A percentile compares a stretch with the other conserved stretches of the same genome.
Evolutionary conservation across 1,284 basidiomycete species (phyloP).

Genomic region (Cryptococcus sp.): DNA sequence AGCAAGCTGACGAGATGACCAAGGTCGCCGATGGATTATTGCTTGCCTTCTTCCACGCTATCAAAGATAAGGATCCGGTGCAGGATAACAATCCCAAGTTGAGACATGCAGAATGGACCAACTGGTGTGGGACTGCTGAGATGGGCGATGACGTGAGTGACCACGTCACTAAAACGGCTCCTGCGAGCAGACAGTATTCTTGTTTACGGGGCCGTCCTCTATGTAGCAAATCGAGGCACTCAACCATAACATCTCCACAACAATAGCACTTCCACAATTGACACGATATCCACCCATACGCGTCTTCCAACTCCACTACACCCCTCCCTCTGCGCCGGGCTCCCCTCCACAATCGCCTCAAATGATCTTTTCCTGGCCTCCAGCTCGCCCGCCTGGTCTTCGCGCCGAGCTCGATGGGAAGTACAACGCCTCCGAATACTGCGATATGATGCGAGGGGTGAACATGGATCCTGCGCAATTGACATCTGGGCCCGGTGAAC

Average conservation of each 20-base stretch:
- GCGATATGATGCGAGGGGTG: conserved; percentile 75
- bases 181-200: not conserved
- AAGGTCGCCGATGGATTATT: conserved; percentile 78
- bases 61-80: conserved; percentile 60
- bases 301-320: conserved; percentile 52
- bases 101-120: conserved; percentile 80
- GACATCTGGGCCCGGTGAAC: conserved; percentile 58
- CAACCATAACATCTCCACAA: conserved; percentile 30
- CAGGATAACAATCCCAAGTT: conserved; percentile 74
- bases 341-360: conserved; percentile 36
- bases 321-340: conserved; percentile 19
- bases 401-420: conserved; percentile 56
- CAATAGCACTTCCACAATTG: conserved; percentile 26
- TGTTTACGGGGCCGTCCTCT: not conserved
- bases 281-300: conserved; percentile 43
- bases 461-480: conserved; percentile 62
- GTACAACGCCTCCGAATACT: conserved; percentile 78
- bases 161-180: not conserved
- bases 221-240: conserved; percentile 39
- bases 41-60: conserved; percentile 92
- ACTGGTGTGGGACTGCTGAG: conserved; percentile 82
- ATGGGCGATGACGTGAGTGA: conserved; percentile 53
- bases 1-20: not conserved
- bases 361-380: conserved; percentile 84
- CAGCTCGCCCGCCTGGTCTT: conserved; percentile 48